Evolutionary conservation across 2,329 filamentous ascomycete species (phyloP), one percentile per base, ranked within the genome.

Genomic region (Corynespora cassiicola): DNA sequence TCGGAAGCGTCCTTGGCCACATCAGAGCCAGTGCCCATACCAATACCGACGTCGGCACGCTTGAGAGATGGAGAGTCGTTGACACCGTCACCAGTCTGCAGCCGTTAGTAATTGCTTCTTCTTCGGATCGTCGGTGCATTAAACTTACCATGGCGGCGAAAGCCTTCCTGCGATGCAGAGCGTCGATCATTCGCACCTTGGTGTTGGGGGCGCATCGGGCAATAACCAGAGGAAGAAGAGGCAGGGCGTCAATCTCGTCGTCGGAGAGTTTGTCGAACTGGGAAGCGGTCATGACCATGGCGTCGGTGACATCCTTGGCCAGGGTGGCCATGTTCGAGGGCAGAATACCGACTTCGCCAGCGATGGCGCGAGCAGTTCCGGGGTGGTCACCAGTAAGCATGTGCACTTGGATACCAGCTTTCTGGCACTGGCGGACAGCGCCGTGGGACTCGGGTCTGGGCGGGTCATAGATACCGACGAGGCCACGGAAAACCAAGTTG

Each of bases 111-210:
- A n/a, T n/a, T n/a, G n/a, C n/a, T n/a, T n/a, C n/a, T n/a, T n/a
- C n/a, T n/a, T n/a, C n/a, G n/a, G n/a, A n/a, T n/a, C n/a, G n/a
- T n/a, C n/a, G n/a, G n/a, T n/a, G n/a, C n/a, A n/a, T 25, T 17
- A n/a, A 14, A 20, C 29, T 33, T 42, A 46, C 39, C 88, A 95
- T 94, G 42, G 88, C 88, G 66, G 86, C 88, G 66, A 87, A 92
- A 14, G 80, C 79, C 15, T 80, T 78, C 25, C 89, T 85, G 11
- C 90, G 82, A 50, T 91, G 87, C 11, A 95, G 79, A 5, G 90
- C 89, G 53, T 91, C 88, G 34, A 95, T 91, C 89, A 95, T 95
- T 42, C 88, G 84, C 4, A 90, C 89, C 71, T 95, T 95, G 24
- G 90, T 95, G 42, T 87, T 82, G 0, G 90, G 90, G 1, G 88